Conservation (phyloP, 495 filamentous ascomycete genomes). For the Gamarada debralockiae region DNA sequence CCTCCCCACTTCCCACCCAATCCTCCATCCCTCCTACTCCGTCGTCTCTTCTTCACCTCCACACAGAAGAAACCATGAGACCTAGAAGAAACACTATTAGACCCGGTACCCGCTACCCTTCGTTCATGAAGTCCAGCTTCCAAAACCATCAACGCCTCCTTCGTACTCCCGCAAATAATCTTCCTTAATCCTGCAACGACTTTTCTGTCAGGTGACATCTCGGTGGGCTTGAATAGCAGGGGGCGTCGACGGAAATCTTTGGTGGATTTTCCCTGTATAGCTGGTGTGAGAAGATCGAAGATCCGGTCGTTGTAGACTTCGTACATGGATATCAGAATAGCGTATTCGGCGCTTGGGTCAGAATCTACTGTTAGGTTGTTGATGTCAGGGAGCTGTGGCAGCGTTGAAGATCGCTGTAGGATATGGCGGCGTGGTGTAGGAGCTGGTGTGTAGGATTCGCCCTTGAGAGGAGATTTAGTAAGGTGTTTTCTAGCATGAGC, state of each 20-base stretch:
- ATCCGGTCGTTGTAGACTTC: constrained; percentile 99
- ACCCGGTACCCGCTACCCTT: constrained; percentile 83
- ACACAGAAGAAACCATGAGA: constrained; percentile 97
- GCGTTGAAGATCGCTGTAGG: constrained; percentile 56
- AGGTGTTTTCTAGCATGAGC: constrained; percentile 19
- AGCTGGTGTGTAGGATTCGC: constrained; percentile 24
- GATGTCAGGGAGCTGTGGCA: constrained; percentile 73
- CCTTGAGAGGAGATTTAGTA: constrained; percentile 26
- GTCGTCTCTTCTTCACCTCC: constrained; percentile 80
- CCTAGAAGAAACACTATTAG: constrained; percentile 82
- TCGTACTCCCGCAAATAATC: constrained; percentile 77
- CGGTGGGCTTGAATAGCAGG: constrained; percentile 83
- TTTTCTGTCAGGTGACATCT: constrained; percentile 79
- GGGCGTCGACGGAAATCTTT: constrained; percentile 72
- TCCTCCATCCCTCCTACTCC: constrained; percentile 48
- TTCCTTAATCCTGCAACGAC: constrained; percentile 90
- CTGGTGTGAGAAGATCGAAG: constrained; percentile 78
- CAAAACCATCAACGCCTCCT: constrained; percentile 85
- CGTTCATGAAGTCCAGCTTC: constrained; percentile 87
- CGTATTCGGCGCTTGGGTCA: constrained; percentile 76
- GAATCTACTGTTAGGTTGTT: constrained; percentile 61
- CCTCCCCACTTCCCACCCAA: constrained; percentile 54
- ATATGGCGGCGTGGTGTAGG: constrained; percentile 31
- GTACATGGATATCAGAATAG: constrained; percentile 93
- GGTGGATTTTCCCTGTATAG: constrained; percentile 39